Percentiles rank a stretch among this genome's conserved stretches.
phyloP scores from a whole-genome alignment of 2,329 filamentous ascomycete species.

The Calonectria crousiana region DNA sequence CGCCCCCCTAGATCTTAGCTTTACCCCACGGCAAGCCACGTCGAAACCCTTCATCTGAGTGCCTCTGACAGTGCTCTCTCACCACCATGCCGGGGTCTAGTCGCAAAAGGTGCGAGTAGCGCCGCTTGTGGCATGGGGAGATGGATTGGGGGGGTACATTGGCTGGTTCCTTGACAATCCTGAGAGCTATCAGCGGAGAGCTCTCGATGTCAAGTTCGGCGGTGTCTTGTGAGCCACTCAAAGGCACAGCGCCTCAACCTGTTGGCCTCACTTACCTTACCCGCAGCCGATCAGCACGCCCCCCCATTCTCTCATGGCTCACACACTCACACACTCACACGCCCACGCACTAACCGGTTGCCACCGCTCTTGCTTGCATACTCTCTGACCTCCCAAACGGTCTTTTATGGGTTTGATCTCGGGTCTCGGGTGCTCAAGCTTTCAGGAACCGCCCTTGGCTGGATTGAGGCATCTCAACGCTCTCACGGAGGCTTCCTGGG shows the following conservation, averaged over 20 bases:
- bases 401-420: slow-evolving; percentile 5
- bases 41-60: slow-evolving; percentile 41
- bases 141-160: slow-evolving; percentile 27
- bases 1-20: slow-evolving; percentile 29
- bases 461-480: slow-evolving; percentile 14
- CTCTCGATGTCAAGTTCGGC: slow-evolving; percentile 27
- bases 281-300: slow-evolving; percentile 25
- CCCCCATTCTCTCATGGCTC: slow-evolving; percentile 22
- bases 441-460: slow-evolving; percentile 13
- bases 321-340: slow-evolving; percentile 30
- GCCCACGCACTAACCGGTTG: slow-evolving; percentile 19
- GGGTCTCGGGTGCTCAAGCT: slow-evolving; percentile 1
- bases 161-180: slow-evolving; percentile 44
- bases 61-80: slow-evolving; percentile 30
- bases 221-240: slow-evolving; percentile 39
- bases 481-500: slow-evolving; percentile 5
- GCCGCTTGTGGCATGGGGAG: slow-evolving; percentile 21
- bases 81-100: slow-evolving; percentile 40
- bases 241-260: slow-evolving; percentile 28
- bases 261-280: slow-evolving; percentile 42
- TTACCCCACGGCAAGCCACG: slow-evolving; percentile 44
- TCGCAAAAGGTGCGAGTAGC: slow-evolving; percentile 36
- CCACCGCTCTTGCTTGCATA: slow-evolving; percentile 12
- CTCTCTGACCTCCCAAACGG: slow-evolving; percentile 10
- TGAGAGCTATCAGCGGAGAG: slow-evolving; percentile 36